Base-by-base conservation (phyloP, 1,139 yeast genomes). In the Yamadazyma dushanensis region DNA sequence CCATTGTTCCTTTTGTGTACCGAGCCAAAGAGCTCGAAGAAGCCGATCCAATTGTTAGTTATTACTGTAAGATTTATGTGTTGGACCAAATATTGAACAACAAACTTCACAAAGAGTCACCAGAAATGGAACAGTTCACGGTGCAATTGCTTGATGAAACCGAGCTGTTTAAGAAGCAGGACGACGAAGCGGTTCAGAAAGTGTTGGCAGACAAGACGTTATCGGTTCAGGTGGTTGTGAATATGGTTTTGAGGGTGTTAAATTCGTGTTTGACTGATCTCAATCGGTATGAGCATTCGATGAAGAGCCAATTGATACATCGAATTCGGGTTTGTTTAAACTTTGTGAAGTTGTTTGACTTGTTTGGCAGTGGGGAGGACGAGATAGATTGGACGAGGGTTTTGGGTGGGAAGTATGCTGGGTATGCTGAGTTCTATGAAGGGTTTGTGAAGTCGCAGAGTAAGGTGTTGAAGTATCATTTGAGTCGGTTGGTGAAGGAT, bases 231-330 rank as follows among this genome's bases (percentile, higher is more conserved):
- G 72, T 81, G 28, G 79, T 84, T 3, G 68, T 78, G 47, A 66
- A 70, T 34, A 87, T 88, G 59, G 75, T 82, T 3, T 70, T 75
- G 51, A 70, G 72, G 41, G 68, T 88, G 24, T 83, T 83, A 57
- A 79, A 76, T 36, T 66, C 71, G 17, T 58, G 72, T 39, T 53
- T 70, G 16, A 56, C 55, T 29, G 59, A 54, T 18, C 52, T 70
- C 31, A 42, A 48, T 32, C 40, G 48, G 14, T 60, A 59, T 32
- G 51, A 56, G 15, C 62, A 59, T 15, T 32, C 54, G 34, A 47
- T 52, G 43, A 56, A 60, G 51, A 49, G 47, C 2, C 56, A 51
- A 16, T 50, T 64, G 43, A 54, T 61, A 6, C 46, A 49, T 24
- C 69, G 68, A 44, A 50, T 70, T 26, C 55, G 58, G 37, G 75